Evolutionary conservation across 2,329 filamentous ascomycete genomes (phyloP).

Genomic region (Aspergillus clavatus): DNA sequence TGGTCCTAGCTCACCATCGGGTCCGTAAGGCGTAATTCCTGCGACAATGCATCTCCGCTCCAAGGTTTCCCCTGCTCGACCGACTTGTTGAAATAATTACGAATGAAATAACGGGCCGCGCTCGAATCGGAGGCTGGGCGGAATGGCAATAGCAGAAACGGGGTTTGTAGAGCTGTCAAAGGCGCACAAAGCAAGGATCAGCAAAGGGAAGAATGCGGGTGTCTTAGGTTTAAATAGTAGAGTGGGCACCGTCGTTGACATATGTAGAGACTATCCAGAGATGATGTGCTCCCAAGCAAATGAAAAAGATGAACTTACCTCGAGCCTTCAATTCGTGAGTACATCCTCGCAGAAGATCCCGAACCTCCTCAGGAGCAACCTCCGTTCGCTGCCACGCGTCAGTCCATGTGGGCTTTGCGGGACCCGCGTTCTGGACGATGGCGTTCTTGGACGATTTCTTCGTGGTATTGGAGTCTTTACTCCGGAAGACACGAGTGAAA

Average conservation of each 20-base stretch:
- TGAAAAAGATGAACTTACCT: slow-evolving; percentile 59
- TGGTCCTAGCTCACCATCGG: slow-evolving; percentile 66
- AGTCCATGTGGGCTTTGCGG: slow-evolving; percentile 73
- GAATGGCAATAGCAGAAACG: slow-evolving; percentile 91
- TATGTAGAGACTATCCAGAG: too few species aligned
- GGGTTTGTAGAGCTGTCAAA: slow-evolving; percentile 70
- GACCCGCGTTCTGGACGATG: slow-evolving; percentile 48
- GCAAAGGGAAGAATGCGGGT: slow-evolving; percentile 26
- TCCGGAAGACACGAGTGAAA: slow-evolving; percentile 63
- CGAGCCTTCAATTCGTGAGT: slow-evolving; percentile 88
- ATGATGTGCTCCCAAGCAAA: too few species aligned
- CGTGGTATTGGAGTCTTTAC: slow-evolving; percentile 63
- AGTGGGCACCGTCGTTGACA: slow-evolving; percentile 11
- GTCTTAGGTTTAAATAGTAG: slow-evolving; percentile 17
- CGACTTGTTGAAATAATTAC: slow-evolving; percentile 78
- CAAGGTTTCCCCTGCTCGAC: slow-evolving; percentile 54
- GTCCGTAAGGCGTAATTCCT: slow-evolving; percentile 88
- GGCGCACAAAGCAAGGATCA: slow-evolving; percentile 25
- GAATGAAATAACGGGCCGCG: slow-evolving; percentile 84
- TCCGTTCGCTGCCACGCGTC: slow-evolving; percentile 79
- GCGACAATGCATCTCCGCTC: slow-evolving; percentile 65
- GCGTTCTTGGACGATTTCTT: slow-evolving; percentile 56
- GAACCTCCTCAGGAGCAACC: slow-evolving; percentile 84
- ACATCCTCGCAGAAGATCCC: slow-evolving; percentile 78
- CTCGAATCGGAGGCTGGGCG: slow-evolving; percentile 88